Conservation (phyloP, 257 asterid species). For the Ocimum tenuiflorum region DNA sequence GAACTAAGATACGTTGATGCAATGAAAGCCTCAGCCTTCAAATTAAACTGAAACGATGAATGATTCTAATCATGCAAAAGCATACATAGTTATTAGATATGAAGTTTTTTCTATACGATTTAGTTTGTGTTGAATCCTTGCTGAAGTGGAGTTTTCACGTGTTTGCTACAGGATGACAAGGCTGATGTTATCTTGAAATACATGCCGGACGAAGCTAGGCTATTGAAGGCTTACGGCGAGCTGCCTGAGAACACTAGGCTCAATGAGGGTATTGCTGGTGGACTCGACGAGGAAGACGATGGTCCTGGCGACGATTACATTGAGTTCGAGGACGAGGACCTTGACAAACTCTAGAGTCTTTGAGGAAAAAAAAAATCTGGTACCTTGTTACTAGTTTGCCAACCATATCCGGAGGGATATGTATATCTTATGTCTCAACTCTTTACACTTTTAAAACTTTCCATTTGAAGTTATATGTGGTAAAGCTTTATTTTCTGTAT, state of each 20-base stretch:
- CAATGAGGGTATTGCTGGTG: constrained; percentile 66
- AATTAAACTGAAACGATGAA: neutral
- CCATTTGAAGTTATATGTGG: constrained; percentile 19
- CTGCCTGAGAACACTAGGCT: constrained; percentile 81
- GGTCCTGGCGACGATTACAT: constrained; percentile 58
- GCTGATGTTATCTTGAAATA: constrained; percentile 90
- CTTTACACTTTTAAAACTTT: too few relatives aligned
- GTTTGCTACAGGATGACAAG: constrained; percentile 67
- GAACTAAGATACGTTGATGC: neutral
- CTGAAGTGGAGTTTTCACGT: neutral
- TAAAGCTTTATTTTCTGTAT: constrained; percentile 20
- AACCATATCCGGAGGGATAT: constrained; percentile 2
- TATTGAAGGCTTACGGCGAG: constrained; percentile 93
- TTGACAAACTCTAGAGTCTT: constrained; percentile 59
- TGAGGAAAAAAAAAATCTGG: neutral
- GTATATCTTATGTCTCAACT: constrained; percentile 13
- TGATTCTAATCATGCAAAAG: neutral
- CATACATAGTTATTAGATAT: too few relatives aligned
- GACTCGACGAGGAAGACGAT: constrained; percentile 67
- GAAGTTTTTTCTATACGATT: neutral
- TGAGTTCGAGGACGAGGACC: constrained; percentile 84
- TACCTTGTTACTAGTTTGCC: neutral
- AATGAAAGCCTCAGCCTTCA: neutral
- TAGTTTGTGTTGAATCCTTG: neutral
- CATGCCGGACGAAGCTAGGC: constrained; percentile 90